Evolutionary conservation across 805 yeast species (phyloP), one percentile per base, ranked within the genome.

Genomic region (Teunomyces gatunensis): DNA sequence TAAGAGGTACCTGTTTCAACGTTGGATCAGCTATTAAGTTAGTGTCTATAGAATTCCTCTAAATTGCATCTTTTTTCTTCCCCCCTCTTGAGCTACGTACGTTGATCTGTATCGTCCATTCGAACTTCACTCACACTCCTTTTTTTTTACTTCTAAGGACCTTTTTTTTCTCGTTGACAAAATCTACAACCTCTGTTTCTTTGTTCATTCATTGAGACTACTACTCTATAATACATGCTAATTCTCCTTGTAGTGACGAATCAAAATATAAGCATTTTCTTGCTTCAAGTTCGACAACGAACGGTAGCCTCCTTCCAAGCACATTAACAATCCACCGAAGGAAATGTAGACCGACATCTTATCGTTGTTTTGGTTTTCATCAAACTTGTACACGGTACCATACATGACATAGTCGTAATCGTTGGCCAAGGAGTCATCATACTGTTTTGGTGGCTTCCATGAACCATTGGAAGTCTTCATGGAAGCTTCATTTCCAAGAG

Each of bases 331-430:
- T 4, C 99, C 99, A 47, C 99, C 99, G 66, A 91, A 94, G 3
- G 98, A 92, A 48, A 89, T 88, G 64, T 89, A 94, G 20, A 92
- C 96, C 17, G 95, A 84, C 69, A 89, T 86, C 54, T 74, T 74
- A 60, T 84, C 88, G 54, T 80, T 80, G 37, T 77, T 74, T 34
- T 67, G 63, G 52, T 85, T 81, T 71, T 94, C 99, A 66, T 92
- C 97, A 63, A 94, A 94, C 67, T 92, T 91, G 76, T 94, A 94
- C 40, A 94, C 96, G 5, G 96, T 90, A 46, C 99, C 99, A 65
- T 91, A 84, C 98, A 94, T 92, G 55, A 94, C 98, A 60, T 94
- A 94, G 67, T 92, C 98, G 73, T 90, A 92, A 63, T 94, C 98
- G 65, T 92, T 97, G 55, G 97, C 96, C 59, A 92, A 77, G 5